These are phyloP conservation scores for Gyrodon lividus DNA, from an alignment of 768 basidiomycete species.

Conservation along the genomic window DNA sequence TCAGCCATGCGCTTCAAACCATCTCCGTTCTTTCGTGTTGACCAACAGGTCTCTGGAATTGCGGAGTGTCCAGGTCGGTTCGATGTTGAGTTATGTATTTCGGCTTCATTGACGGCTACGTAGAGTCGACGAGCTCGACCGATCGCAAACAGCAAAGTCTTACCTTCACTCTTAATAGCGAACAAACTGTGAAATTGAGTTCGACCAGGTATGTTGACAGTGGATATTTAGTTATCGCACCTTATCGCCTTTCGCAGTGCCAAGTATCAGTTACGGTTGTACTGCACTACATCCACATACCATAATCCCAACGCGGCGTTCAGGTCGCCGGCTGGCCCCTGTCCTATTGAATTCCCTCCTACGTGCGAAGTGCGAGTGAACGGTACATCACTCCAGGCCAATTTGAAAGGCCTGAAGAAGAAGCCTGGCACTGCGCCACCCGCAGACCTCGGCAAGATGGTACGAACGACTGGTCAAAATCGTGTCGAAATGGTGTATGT, in stretches of 20 bases:
- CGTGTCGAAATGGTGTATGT: conserved; percentile 88
- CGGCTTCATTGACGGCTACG: conserved; percentile 1
- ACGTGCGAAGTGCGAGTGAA: conserved; percentile 93
- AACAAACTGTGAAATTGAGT: conserved; percentile 61
- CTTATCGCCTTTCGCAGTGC: conserved; percentile 40
- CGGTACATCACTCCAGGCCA: conserved; percentile 61
- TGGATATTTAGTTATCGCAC: not conserved
- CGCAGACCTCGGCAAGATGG: conserved; percentile 55
- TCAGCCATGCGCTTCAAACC: conserved; percentile 73
- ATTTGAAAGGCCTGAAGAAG: conserved; percentile 91
- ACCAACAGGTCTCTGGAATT: conserved; percentile 62
- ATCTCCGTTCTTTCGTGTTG: conserved; percentile 74
- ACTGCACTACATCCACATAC: conserved; percentile 84
- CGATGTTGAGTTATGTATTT: not conserved
- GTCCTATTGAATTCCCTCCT: conserved; percentile 87
- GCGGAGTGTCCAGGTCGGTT: conserved; percentile 76
- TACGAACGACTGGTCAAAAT: conserved; percentile 49
- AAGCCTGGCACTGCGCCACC: conserved; percentile 94
- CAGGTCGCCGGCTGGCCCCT: conserved; percentile 50
- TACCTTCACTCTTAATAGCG: conserved; percentile 61
- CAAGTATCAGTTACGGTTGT: conserved; percentile 79
- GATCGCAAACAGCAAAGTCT: conserved; percentile 69
- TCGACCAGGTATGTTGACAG: conserved; percentile 47
- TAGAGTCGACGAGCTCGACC: conserved; percentile 76
- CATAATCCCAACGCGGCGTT: conserved; percentile 55